phyloP scores from a whole-genome alignment of 139 green algal species.

The Klebsormidium nitens region DNA sequence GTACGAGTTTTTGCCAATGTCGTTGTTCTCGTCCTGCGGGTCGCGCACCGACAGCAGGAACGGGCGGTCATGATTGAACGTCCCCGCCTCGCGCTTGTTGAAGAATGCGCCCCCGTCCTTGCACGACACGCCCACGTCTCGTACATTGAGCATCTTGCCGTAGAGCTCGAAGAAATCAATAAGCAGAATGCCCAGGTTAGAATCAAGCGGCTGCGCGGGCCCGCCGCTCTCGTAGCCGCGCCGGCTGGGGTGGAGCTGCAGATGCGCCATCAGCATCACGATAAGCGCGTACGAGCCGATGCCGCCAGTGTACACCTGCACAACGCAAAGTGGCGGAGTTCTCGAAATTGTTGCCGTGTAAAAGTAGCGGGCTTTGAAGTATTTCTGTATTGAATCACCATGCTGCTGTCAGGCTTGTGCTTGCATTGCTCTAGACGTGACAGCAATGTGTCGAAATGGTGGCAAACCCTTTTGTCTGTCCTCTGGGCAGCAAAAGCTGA shows the following conservation, averaged over 20 bases:
- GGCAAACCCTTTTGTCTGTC: too few relatives aligned
- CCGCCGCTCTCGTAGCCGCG: background rate
- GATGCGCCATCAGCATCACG: constrained; percentile 79
- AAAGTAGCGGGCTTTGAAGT: too few relatives aligned
- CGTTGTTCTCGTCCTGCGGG: too few relatives aligned
- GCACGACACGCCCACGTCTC: constrained; percentile 51
- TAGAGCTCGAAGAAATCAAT: constrained; percentile 88
- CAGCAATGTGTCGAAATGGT: too few relatives aligned
- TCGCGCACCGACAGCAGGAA: constrained; percentile 76
- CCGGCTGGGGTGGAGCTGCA: constrained; percentile 44
- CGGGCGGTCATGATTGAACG: constrained; percentile 40
- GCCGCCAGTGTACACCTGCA: constrained; percentile 79
- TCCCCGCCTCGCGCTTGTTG: constrained; percentile 33
- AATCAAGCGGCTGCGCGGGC: constrained; percentile 49
- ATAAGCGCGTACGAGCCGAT: constrained; percentile 91
- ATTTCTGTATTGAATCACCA: too few relatives aligned
- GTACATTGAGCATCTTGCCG: constrained; percentile 52
- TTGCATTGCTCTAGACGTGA: too few relatives aligned
- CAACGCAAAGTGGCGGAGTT: too few relatives aligned
- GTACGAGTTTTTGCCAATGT: too few relatives aligned
- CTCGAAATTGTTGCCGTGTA: too few relatives aligned
- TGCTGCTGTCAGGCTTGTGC: too few relatives aligned
- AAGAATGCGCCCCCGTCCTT: constrained; percentile 47
- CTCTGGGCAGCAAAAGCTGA: too few relatives aligned
- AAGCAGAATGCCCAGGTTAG: constrained; percentile 76